phyloP scores from a whole-genome alignment of 306 rosid species.

The Trifolium pratense region DNA sequence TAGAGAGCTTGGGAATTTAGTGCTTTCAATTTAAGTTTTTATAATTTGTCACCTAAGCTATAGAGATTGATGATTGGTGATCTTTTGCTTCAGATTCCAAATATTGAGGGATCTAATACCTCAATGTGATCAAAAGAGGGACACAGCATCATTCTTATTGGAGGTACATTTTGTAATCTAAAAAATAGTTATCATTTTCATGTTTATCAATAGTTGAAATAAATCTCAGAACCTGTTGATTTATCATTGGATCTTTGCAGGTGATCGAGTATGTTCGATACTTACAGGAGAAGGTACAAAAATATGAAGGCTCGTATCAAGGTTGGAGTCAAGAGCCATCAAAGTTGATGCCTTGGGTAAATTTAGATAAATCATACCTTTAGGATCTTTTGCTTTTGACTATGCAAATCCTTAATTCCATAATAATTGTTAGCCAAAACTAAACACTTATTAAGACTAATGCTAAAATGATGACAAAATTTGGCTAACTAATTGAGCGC shows the following conservation, averaged over 20 bases:
- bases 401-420: conserved; percentile 11
- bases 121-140: conserved; percentile 95
- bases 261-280: conserved; percentile 93
- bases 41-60: conserved; percentile 23
- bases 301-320: conserved; percentile 85
- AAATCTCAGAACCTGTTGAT: conserved; percentile 3
- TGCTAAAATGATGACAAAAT: conserved; percentile 8
- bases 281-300: conserved; percentile 87
- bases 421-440: conserved; percentile 5
- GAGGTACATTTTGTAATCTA: conserved; percentile 62
- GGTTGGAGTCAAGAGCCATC: conserved; percentile 90
- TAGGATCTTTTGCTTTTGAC: conserved; percentile 27
- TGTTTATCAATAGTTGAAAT: conserved; percentile 19
- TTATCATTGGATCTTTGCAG: conserved; percentile 51
- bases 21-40: conserved; percentile 21
- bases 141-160: conserved; percentile 89
- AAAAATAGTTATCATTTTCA: conserved; percentile 1
- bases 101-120: conserved; percentile 98
- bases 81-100: conserved; percentile 79
- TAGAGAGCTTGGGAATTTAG: conserved; percentile 24
- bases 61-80: conserved; percentile 39
- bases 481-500: conserved; percentile 7
- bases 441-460: neutral
- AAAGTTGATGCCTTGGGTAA: conserved; percentile 97
- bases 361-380: conserved; percentile 27